These are phyloP conservation scores for Nakaseomyces sp. DNA, from an alignment of 1,139 yeast genomes.

Conservation along the genomic window DNA sequence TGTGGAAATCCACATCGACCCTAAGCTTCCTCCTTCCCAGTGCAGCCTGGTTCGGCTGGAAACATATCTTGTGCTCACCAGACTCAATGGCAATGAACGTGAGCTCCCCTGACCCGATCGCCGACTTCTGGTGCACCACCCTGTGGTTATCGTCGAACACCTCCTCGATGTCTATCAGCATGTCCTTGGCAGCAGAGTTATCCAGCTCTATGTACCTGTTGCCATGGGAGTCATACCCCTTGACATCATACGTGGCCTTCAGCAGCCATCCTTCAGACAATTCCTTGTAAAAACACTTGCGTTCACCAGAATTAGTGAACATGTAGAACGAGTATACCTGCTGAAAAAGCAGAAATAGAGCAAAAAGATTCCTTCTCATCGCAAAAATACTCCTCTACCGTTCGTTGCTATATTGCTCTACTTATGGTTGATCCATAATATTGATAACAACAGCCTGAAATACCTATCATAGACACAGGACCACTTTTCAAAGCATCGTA, in stretches of 20 bases:
- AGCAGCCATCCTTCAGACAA: slow-evolving; percentile 53
- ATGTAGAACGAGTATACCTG: slow-evolving; percentile 35
- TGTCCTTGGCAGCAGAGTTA: slow-evolving; percentile 35
- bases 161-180: slow-evolving; percentile 49
- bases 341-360: neutral
- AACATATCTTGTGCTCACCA: slow-evolving; percentile 67
- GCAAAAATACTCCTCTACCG: too few species aligned
- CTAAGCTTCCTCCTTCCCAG: slow-evolving; percentile 41
- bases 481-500: too few species aligned
- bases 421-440: too few species aligned
- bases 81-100: slow-evolving; percentile 59
- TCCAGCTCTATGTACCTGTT: slow-evolving; percentile 33
- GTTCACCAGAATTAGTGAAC: slow-evolving; percentile 49
- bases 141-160: slow-evolving; percentile 59
- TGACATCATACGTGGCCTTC: slow-evolving; percentile 52
- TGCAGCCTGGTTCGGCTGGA: slow-evolving; percentile 54
- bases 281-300: slow-evolving; percentile 60
- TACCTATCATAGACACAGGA: too few species aligned
- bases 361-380: neutral
- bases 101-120: slow-evolving; percentile 48
- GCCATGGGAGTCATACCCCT: slow-evolving; percentile 42
- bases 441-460: too few species aligned
- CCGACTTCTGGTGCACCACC: slow-evolving; percentile 56
- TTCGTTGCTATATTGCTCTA: too few species aligned
- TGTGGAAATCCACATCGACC: slow-evolving; percentile 39